Evolutionary conservation across 2,329 filamentous ascomycete species (phyloP).

Genomic region (Amphichorda felina): DNA sequence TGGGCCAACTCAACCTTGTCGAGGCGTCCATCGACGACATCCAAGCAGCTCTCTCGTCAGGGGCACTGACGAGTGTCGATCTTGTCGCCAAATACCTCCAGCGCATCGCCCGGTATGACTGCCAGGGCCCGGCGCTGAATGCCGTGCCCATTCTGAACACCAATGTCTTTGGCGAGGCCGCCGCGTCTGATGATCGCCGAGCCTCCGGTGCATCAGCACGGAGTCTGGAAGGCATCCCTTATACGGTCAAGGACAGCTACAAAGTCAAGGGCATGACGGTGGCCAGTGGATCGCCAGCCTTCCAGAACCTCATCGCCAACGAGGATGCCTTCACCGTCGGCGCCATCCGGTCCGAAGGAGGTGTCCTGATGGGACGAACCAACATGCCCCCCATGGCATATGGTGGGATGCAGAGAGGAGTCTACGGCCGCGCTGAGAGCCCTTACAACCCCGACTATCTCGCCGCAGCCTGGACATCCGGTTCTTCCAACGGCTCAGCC

Average conservation of each 20-base stretch:
- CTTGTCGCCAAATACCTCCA: conserved; percentile 13
- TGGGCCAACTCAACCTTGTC: conserved; percentile 8
- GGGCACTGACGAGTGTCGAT: conserved; percentile 12
- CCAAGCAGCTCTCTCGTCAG: conserved; percentile 7
- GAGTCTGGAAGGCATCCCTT: conserved; percentile 42
- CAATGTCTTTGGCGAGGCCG: conserved; percentile 13
- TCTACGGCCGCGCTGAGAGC: conserved; percentile 43
- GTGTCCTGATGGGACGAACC: conserved; percentile 30
- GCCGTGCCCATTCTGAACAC: conserved; percentile 14
- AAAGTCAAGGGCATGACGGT: conserved; percentile 39
- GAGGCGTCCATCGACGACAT: conserved; percentile 13
- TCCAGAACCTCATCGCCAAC: conserved; percentile 33
- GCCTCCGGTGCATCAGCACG: conserved; percentile 3
- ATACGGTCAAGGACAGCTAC: conserved; percentile 45
- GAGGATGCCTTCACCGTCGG: conserved; percentile 39
- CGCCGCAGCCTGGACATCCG: conserved; percentile 41
- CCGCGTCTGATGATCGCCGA: conserved; percentile 14
- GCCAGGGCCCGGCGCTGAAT: conserved; percentile 11
- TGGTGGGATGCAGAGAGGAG: conserved; percentile 43
- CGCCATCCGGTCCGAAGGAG: conserved; percentile 24
- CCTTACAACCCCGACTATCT: conserved; percentile 42
- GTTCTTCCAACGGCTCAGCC: conserved; percentile 44
- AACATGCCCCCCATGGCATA: conserved; percentile 48
- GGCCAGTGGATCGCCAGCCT: conserved; percentile 41
- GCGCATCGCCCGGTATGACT: conserved; percentile 13